phyloP scores from a whole-genome alignment of 208 protist genomes.

The Novymonas esmeraldas region DNA sequence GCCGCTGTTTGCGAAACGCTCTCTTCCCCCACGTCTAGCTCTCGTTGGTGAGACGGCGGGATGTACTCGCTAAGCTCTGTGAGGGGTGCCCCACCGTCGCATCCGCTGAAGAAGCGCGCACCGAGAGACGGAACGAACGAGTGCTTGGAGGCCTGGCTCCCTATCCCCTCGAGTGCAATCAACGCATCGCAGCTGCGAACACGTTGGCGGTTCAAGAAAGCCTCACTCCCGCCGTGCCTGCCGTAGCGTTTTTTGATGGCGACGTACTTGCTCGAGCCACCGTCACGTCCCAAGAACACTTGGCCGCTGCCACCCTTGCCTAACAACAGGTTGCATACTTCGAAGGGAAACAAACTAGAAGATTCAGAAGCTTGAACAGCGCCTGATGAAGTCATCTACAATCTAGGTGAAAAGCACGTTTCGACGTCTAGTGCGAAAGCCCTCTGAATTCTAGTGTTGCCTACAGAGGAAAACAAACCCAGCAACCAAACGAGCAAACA shows the following conservation, averaged over 20 bases:
- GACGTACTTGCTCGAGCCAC: conserved; percentile 43
- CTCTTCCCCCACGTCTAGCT: conserved; percentile 36
- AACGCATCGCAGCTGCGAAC: neutral
- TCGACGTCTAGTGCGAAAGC: too few relatives aligned
- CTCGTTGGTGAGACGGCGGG: conserved; percentile 11
- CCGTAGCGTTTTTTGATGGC: conserved; percentile 75
- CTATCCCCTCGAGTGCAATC: neutral
- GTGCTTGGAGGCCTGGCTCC: neutral
- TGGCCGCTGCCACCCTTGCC: conserved; percentile 75
- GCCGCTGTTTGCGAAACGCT: conserved; percentile 34
- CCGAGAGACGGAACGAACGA: neutral
- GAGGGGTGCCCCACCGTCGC: neutral
- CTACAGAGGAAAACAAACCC: too few relatives aligned
- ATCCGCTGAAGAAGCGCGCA: neutral
- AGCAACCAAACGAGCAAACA: too few relatives aligned
- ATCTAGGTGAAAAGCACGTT: conserved; percentile 1
- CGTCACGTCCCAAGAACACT: conserved; percentile 67
- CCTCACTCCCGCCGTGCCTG: conserved; percentile 1
- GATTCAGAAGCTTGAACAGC: conserved; percentile 1
- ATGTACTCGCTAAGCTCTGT: neutral
- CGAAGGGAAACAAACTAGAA: conserved; percentile 55
- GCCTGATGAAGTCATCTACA: conserved; percentile 13
- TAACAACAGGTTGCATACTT: conserved; percentile 66
- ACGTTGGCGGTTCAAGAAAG: neutral
- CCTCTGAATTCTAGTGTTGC: too few relatives aligned